Base-by-base conservation (phyloP, 2,329 filamentous ascomycete genomes). In the Paecilomyces dactylethromorphus region DNA sequence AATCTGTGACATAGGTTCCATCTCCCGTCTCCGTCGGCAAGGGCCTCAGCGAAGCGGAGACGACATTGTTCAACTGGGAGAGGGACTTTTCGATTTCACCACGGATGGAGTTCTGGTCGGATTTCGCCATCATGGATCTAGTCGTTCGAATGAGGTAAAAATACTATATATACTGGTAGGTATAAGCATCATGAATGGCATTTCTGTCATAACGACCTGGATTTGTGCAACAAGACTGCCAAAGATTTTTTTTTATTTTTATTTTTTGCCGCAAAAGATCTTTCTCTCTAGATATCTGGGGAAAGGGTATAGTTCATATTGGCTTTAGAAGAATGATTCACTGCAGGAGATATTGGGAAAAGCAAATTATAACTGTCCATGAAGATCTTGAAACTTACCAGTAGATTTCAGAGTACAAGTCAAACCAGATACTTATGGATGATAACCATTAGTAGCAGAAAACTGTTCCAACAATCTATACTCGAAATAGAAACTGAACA, bases 21-120 rank as follows among this genome's bases (percentile, higher is more conserved):
- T 78, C 69, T 4, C 76, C 76, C 24, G 75, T 76, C 54, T 74
- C 65, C 24, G 70, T 73, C 15, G 76, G 75, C 58, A 79, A 62
- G 15, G 78, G 76, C 26, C 75, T 70, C 50, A 76, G 59, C 15
- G 78, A 75, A 56, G 75, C 75, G 54, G 71, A 66, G 56, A 81
- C 68, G 33, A 76, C 66, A 50, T 76, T 67, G 56, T 72, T 72
- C 32, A 77, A 58, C 33, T 78, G 68, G 26, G 69, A 67, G 53
- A 80, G 66, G 3, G 69, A 65, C 31, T 69, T 68, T 51, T 71
- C 70, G 29, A 76, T 62, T 54, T 73, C 72, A 58, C 72, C 66
- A 33, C 65, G 59, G 26, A 67, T 56, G n/a, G 62, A 59, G n/a
- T 57, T 55, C n/a, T 63, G 58, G 54, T 61, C 58, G 15, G 62